Evolutionary conservation across 164 flowering plant genomes (phyloP), one percentile per base, ranked within the genome.

Genomic region (Macadamia tetraphylla): DNA sequence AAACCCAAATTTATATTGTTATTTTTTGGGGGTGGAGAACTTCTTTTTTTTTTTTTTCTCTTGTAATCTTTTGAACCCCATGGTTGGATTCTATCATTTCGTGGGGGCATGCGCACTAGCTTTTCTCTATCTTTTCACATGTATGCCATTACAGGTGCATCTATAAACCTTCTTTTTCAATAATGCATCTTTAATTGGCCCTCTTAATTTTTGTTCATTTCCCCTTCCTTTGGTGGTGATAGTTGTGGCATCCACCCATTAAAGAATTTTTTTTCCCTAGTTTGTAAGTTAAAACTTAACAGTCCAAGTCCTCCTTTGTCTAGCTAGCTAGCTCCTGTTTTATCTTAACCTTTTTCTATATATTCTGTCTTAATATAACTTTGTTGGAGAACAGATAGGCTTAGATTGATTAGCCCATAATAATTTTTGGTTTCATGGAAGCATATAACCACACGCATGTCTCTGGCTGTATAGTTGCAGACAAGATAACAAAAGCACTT

Each of bases 171-270:
- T 30, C 68, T 64, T 59, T 67, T 58, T 60, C 71, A 56, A 65
- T 73, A 73, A 73, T 73, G 76, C 76, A 65, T 68, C 71, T 72
- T 67, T 72, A 72, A 12, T 11, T 18, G 12, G 15, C 23, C 32
- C n/a, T 23, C 23, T 55, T 49, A 61, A 18, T 42, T 55, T 23
- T 35, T 42, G 30, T 43, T 18, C 35, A 7, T 23, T 57, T 67
- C 67, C 40, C 62, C 30, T 18, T 10, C 8, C 15, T 42, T 67
- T 73, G 55, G 67, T 46, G 42, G 71, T 64, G 60, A 9, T 53
- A 1, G 18, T 49, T 44, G 67, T 67, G 67, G 48, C 62, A 48
- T 67, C 62, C 55, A 66, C 62, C 65, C 64, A 58, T 56, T 63
- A 70, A 48, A 42, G 9, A 67, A 23, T 58, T 67, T 15, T 51